phyloP scores from a whole-genome alignment of 345 rosid species.

The Chamaenerion angustifolium region DNA sequence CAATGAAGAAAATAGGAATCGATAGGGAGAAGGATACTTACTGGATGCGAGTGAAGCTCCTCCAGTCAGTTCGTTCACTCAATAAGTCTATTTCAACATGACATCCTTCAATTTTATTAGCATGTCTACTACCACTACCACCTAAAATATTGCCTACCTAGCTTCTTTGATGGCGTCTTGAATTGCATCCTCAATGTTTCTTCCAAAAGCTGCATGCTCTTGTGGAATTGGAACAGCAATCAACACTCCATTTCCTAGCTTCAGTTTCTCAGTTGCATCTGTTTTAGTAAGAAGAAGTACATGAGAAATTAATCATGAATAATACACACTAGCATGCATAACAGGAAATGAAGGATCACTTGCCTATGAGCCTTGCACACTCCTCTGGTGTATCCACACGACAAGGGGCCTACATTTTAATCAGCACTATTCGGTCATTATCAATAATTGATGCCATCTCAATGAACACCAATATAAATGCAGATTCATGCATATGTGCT shows the following conservation, averaged over 20 bases:
- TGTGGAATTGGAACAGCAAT: conserved; percentile 75
- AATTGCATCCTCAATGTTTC: conserved; percentile 61
- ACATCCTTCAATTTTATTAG: no score
- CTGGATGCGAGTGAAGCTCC: conserved; percentile 76
- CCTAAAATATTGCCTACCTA: conserved; percentile 26
- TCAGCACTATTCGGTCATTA: no score
- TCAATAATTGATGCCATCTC: no score
- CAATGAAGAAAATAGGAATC: no score
- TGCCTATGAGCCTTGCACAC: conserved; percentile 79
- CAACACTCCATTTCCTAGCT: conserved; percentile 58
- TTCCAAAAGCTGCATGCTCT: conserved; percentile 66
- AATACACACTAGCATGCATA: no score
- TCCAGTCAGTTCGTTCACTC: conserved; percentile 56
- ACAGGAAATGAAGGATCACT: conserved; percentile 21
- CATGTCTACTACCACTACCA: no score
- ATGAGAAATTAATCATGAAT: no score
- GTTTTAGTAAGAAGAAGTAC: not conserved
- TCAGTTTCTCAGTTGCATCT: conserved; percentile 60
- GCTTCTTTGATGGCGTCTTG: conserved; percentile 65
- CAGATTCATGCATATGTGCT: no score
- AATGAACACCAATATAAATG: no score
- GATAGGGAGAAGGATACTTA: conserved; percentile 35
- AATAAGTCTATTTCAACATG: no score
- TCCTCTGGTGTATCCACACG: conserved; percentile 72
- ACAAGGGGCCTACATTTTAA: conserved; percentile 41